Base-by-base conservation (phyloP, 2,329 filamentous ascomycete genomes). In the Arthrobotrys sphaeroides region DNA sequence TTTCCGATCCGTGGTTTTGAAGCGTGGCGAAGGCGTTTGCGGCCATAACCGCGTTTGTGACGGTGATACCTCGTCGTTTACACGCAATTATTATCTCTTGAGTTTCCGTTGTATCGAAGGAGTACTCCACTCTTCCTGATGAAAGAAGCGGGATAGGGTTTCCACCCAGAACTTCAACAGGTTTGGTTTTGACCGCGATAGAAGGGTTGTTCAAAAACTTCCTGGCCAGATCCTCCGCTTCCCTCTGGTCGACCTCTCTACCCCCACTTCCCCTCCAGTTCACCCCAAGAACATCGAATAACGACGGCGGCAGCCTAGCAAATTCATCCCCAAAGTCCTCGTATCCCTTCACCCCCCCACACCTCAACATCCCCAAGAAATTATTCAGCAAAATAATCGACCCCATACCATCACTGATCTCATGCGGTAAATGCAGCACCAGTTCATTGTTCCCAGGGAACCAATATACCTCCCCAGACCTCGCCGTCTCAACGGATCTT, bases 311-410 rank as follows among this genome's bases (percentile, higher is more conserved):
- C 12, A 66, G 36, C 13, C 61, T 13, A 9, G 12, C 33, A 13
- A n/a, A 4, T 22, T 66, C 43, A n/a, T 26, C 45, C 5, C 22
- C 36, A 12, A 43, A 31, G 1, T 40, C 49, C 16, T 38, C 20
- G 2, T 42, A n/a, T 49, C n/a, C 16, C 7, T 10, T 5, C 10
- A 28, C 51, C 13, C 20, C 13, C 28, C 10, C 28, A 10, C 28
- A 33, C 9, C 28, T 31, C 9, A 70, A 28, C 2, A 38, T 16
- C 47, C 40, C 38, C 3, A 70, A 18, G 5, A 70, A 43, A 13
- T 64, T 62, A 26, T 70, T 62, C 9, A 70, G 45, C 1, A 70
- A 47, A 4, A 64, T 57, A 9, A 64, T 55, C 1, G 33, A 55
- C 1, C 66, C 66, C 7, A 62, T 22, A 1, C 66, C 66, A 33